Evolutionary conservation across 208 protist genomes (phyloP), one percentile per base, ranked within the genome.

Genomic region (Leishmania guyanensis): DNA sequence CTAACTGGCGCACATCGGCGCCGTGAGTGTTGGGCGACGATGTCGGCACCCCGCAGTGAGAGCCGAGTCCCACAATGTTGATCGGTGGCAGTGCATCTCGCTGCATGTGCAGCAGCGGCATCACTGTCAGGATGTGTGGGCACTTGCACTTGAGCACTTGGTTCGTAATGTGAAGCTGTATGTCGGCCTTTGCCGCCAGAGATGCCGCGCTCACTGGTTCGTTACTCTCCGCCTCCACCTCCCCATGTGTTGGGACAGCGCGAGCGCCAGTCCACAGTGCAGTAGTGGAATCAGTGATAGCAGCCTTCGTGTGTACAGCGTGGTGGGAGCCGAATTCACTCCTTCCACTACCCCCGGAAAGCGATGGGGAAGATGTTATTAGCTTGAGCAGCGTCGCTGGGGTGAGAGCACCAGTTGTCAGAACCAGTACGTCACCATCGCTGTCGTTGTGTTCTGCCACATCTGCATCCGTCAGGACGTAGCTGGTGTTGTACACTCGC

Each of bases 61-160:
- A 66, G 8, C 94, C 94, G 53, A 93, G 72, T 5, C 93, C 94
- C 39, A 90, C 65, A 33, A 97, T 87, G 48, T 65, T 53, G 9
- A 97, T 79, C 3, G 88, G 88, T 36, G 90, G 89, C 62, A 98
- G 80, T 36, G 66, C 65, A 75, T 98, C 94, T 14, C 77, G 83
- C 36, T 78, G 75, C 56, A 93, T 66, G 66, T 83, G 87, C 70
- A 98, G 88, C 5, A 93, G 80, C 51, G 94, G 94, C 90, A 93
- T 93, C 43, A 96, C 94, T 0, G 89, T 89, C 72, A 98, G 81
- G 5, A 91, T 96, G 86, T 96, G 94, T 22, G 94, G 94, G 77
- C 94, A 98, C 87, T 98, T 98, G 86, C 94, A 98, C 83, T 95
- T 94, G 48, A 98, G 86, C 16, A 95, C 93, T 36, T 74, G 80